Conservation (phyloP, 1,139 yeast species). For the Scheffersomyces illinoinensis region DNA sequence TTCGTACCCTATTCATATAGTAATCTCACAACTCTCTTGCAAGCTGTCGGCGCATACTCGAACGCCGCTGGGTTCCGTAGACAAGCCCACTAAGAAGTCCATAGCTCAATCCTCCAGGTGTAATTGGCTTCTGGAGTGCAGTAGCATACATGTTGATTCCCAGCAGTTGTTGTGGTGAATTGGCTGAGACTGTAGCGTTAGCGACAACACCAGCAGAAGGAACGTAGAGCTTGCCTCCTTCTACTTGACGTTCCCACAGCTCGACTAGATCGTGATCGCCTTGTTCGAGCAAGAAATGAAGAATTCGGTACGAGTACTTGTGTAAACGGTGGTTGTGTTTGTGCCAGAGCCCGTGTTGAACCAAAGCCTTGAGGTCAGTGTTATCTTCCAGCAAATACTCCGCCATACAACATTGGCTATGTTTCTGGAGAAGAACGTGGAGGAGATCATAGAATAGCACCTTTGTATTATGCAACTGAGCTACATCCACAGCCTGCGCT, state of each 20-base stretch:
- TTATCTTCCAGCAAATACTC: conserved; percentile 26
- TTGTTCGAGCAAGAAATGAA: conserved; percentile 12
- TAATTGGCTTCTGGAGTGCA: conserved; percentile 5
- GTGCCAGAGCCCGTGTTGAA: conserved; percentile 36
- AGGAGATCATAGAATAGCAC: conserved; percentile 30
- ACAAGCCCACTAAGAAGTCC: neutral
- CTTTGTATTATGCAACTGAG: conserved; percentile 17
- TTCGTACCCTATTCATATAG: neutral
- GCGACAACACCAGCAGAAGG: conserved; percentile 8
- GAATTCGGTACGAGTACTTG: conserved; percentile 24
- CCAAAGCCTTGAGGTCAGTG: conserved; percentile 25
- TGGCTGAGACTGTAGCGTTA: neutral
- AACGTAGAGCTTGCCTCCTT: conserved; percentile 21
- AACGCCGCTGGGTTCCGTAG: neutral
- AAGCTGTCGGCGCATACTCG: neutral
- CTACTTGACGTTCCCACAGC: conserved; percentile 27
- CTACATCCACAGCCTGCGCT: conserved; percentile 32
- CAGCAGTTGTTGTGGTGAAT: neutral
- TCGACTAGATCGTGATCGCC: conserved; percentile 9
- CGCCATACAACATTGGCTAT: conserved; percentile 37
- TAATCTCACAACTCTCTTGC: neutral
- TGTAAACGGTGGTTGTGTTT: conserved; percentile 19
- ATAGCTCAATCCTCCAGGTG: conserved; percentile 4
- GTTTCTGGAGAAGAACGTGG: conserved; percentile 24
- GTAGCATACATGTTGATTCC: conserved; percentile 1